A percentile compares a stretch with the other conserved stretches of the same genome.
These are phyloP conservation scores for Setaria viridis DNA, from an alignment of 202 grass and related monocot genomes.

Conservation along the genomic window DNA sequence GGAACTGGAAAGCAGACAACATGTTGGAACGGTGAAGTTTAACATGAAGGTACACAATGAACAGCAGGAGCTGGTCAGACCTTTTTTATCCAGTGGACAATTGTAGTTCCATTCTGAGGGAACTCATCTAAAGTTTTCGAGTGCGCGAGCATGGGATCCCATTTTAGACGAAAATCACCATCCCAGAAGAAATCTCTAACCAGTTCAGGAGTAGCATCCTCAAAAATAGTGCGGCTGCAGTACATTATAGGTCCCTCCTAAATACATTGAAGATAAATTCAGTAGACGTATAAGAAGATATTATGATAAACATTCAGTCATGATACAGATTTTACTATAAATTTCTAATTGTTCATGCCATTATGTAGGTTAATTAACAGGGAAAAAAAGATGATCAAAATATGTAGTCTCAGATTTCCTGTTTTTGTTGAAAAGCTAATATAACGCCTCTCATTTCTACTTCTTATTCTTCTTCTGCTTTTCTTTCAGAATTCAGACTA, in stretches of 20 bases:
- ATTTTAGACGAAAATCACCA: slow-evolving; percentile 89
- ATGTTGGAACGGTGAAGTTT: slow-evolving; percentile 38
- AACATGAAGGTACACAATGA: slow-evolving; percentile 11
- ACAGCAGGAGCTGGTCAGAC: slow-evolving; percentile 46
- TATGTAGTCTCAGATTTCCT: not conserved
- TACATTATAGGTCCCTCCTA: slow-evolving; percentile 92
- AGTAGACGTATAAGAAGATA: not conserved
- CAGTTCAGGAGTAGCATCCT: slow-evolving; percentile 95
- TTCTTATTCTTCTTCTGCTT: not conserved
- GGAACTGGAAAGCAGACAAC: slow-evolving; percentile 75
- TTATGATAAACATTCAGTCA: slow-evolving; percentile 26
- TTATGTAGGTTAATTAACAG: slow-evolving; percentile 11
- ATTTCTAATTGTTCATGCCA: not conserved
- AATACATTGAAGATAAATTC: slow-evolving; percentile 30
- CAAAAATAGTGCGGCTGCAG: slow-evolving; percentile 84
- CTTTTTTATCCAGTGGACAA: slow-evolving; percentile 98
- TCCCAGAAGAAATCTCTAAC: slow-evolving; percentile 99
- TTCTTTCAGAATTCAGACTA: slow-evolving; percentile 19
- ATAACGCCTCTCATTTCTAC: not conserved
- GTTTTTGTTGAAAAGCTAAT: slow-evolving; percentile 16
- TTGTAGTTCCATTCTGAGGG: slow-evolving; percentile 75
- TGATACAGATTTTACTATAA: slow-evolving; percentile 5
- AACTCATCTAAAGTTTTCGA: slow-evolving; percentile 89
- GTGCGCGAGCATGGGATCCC: slow-evolving; percentile 90
- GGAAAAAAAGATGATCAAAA: not conserved